Base-by-base conservation (phyloP, 805 yeast genomes). In the Suhomyces xylopsoci region DNA sequence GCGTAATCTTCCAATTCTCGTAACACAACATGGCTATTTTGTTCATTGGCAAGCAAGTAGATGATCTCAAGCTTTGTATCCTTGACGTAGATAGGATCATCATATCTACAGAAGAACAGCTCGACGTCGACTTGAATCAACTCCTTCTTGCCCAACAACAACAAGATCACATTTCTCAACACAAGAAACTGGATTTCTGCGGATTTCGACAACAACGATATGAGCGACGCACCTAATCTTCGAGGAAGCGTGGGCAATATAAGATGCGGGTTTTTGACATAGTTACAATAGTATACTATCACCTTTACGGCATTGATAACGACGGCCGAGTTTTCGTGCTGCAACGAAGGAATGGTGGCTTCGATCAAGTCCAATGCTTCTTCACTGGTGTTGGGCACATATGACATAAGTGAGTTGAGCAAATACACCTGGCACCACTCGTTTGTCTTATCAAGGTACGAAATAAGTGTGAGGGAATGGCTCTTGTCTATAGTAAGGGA, bases 41-140 rank as follows among this genome's bases (percentile, higher is more conserved):
- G 57, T 50, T 82, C 84, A 61, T 83, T 80, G 1, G 97, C 96
- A 46, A 93, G 72, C 36, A 90, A 73, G 60, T 88, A 89, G 20
- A 93, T 83, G 53, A 94, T 87, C 64, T 93, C 97, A 45, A 93
- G 73, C 63, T 93, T 93, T 5, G 97, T 88, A 61, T 90, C 93
- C 66, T 91, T 90, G 63, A 93, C 84, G 65, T 89, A 93, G 20
- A 88, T 82, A 1, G 96, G 94, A 65, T 92, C 97, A 65, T 88
- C 87, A 61, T 82, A 88, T 54, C 83, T 84, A 69, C 94, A 86
- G 68, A 90, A 91, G 64, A 92, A 90, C 70, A 83, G 81, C 50
- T 83, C 81, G n/a, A 89, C 90, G 56, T 88, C 94, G 50, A 88
- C 73, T 24, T 75, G 68, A 41, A 84, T 68, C 51, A 90, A 70